These are phyloP conservation scores for Chrysanthemum seticuspe DNA, from an alignment of 129 eudicot genomes.

Conservation along the genomic window DNA sequence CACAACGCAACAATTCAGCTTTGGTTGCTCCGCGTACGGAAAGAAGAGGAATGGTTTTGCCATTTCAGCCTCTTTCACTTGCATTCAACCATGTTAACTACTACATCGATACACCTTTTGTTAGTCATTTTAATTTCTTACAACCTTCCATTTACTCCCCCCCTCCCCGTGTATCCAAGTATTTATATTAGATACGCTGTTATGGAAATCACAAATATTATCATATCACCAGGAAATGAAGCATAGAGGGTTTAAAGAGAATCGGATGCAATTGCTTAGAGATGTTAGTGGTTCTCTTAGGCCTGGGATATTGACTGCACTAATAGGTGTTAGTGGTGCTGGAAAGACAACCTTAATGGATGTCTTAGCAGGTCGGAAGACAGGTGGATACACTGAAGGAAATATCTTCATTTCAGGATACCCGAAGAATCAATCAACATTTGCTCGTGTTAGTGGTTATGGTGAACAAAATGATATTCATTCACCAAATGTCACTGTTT, in stretches of 20 bases:
- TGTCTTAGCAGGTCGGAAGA: conserved; percentile 24
- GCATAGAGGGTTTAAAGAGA: conserved; percentile 21
- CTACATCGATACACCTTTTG: conserved; percentile 73
- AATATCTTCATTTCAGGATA: conserved; percentile 23
- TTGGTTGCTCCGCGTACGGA: background rate
- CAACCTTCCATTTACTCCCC: background rate
- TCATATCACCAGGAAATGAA: conserved; percentile 48
- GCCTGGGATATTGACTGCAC: conserved; percentile 27
- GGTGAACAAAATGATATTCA: conserved; percentile 31
- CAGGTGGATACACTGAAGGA: conserved; percentile 30
- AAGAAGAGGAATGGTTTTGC: conserved; percentile 57
- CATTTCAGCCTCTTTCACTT: conserved; percentile 62
- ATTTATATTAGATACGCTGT: background rate
- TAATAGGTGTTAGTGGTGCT: conserved; percentile 27
- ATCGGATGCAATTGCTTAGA: conserved; percentile 17
- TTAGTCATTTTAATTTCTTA: conserved; percentile 29
- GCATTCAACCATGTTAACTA: conserved; percentile 69
- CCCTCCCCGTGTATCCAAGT: background rate
- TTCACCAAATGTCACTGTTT: conserved; percentile 27
- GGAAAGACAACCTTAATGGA: conserved; percentile 30
- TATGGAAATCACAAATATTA: background rate
- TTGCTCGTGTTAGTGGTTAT: conserved; percentile 32
- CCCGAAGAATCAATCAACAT: conserved; percentile 24
- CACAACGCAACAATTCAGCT: background rate
- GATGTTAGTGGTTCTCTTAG: conserved; percentile 30